These are phyloP conservation scores for Epichloe aotearoae DNA, from an alignment of 2,329 filamentous ascomycete genomes.

Conservation along the genomic window DNA sequence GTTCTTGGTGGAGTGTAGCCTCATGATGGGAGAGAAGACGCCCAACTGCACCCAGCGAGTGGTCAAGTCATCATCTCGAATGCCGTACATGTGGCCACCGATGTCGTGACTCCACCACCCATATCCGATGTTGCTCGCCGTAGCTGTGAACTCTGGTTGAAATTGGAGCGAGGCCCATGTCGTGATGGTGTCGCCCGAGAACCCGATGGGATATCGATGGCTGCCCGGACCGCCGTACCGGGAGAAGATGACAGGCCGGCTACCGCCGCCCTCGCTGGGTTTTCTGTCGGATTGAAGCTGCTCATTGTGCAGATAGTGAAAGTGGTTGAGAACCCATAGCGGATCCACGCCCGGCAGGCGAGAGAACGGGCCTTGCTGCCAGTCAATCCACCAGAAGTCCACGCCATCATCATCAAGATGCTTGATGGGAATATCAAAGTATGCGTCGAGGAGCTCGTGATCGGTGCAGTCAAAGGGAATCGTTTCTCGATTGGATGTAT, in stretches of 20 bases:
- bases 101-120: conserved; percentile 60
- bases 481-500: conserved; percentile 33
- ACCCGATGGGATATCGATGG: conserved; percentile 51
- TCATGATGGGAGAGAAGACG: conserved; percentile 46
- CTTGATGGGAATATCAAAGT: conserved; percentile 42
- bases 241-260: conserved; percentile 40
- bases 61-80: conserved; percentile 43
- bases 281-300: conserved; percentile 21
- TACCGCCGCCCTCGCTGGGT: conserved; percentile 6
- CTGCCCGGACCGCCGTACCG: conserved; percentile 49
- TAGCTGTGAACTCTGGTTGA: conserved; percentile 54
- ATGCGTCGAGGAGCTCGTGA: conserved; percentile 42
- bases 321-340: conserved; percentile 53
- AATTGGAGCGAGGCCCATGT: conserved; percentile 48
- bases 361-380: conserved; percentile 48
- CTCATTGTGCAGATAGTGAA: conserved; percentile 42
- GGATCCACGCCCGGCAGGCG: conserved; percentile 46
- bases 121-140: conserved; percentile 52
- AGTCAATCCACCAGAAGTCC: conserved; percentile 58
- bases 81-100: conserved; percentile 46
- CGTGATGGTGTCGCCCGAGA: conserved; percentile 47
- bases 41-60: conserved; percentile 50
- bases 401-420: conserved; percentile 40
- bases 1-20: conserved; percentile 45
- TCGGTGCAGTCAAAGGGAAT: conserved; percentile 44